Evolutionary conservation across 225 moss, liverwort and hornwort species (phyloP).

Genomic region (Polytrichum formosum): DNA sequence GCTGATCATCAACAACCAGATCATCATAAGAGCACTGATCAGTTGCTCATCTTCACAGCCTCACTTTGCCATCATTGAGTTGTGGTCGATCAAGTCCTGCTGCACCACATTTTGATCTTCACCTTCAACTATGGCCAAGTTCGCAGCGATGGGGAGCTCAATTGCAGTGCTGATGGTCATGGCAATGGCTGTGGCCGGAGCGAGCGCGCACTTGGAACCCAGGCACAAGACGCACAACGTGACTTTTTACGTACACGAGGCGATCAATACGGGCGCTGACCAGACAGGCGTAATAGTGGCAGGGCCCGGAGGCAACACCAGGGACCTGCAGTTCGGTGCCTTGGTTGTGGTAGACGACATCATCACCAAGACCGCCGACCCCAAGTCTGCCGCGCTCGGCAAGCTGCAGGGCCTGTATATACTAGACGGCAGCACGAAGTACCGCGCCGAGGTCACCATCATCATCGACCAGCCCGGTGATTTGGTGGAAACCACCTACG

Average conservation of each 20-base stretch:
- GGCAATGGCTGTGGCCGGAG: not conserved
- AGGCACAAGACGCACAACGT: slow-evolving; percentile 2
- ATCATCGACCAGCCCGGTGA: slow-evolving; percentile 12
- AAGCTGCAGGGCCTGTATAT: slow-evolving; percentile 7
- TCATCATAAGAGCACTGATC: no score
- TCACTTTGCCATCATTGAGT: no score
- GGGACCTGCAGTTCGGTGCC: not conserved
- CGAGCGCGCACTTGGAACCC: not conserved
- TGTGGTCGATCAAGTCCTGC: no score
- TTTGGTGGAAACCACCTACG: slow-evolving; percentile 10
- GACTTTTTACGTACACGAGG: not conserved
- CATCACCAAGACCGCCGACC: slow-evolving; percentile 9
- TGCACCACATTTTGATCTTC: no score
- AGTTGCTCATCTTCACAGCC: no score
- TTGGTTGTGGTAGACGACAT: not conserved
- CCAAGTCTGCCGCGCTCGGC: not conserved
- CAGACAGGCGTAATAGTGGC: not conserved
- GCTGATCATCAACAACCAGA: no score
- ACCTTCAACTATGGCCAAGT: not conserved
- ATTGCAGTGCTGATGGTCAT: not conserved
- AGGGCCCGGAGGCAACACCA: not conserved
- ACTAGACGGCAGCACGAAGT: slow-evolving; percentile 4
- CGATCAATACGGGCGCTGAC: not conserved
- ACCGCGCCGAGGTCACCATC: not conserved
- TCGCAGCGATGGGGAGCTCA: not conserved